Conservation (phyloP, 345 rosid species). For the Sisymbrium altissimum region DNA sequence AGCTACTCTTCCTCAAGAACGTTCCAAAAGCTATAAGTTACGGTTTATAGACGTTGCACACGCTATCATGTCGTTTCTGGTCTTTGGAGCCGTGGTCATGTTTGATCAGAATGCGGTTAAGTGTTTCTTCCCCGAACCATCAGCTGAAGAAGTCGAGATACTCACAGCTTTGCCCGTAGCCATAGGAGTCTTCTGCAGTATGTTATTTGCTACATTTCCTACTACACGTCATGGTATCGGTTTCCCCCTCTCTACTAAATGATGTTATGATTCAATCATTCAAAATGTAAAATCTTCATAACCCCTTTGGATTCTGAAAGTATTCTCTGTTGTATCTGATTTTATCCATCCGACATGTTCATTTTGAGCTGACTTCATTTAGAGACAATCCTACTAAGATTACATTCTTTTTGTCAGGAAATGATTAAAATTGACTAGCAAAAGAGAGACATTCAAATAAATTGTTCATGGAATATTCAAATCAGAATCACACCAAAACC, state of each 20-base stretch:
- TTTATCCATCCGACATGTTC: background rate
- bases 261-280: background rate
- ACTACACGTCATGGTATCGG: constrained; percentile 89
- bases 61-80: constrained; percentile 66
- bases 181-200: constrained; percentile 62
- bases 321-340: background rate
- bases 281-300: background rate
- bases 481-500: constrained; percentile 7
- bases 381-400: background rate
- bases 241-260: constrained; percentile 43
- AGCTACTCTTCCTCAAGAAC: constrained; percentile 45
- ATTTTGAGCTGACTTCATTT: background rate
- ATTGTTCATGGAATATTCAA: background rate
- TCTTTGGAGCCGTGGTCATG: constrained; percentile 66
- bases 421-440: background rate
- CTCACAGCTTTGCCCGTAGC: constrained; percentile 76
- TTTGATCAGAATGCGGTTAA: constrained; percentile 66
- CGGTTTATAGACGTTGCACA: constrained; percentile 69
- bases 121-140: constrained; percentile 74
- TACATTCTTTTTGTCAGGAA: background rate
- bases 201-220: constrained; percentile 77
- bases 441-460: background rate
- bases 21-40: constrained; percentile 44
- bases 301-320: background rate
- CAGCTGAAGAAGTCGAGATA: constrained; percentile 48